Percentiles rank a stretch among this genome's conserved stretches.
Evolutionary conservation across 176 grass and related monocot species (phyloP).

Genomic region (Cenchrus fungigraminus): DNA sequence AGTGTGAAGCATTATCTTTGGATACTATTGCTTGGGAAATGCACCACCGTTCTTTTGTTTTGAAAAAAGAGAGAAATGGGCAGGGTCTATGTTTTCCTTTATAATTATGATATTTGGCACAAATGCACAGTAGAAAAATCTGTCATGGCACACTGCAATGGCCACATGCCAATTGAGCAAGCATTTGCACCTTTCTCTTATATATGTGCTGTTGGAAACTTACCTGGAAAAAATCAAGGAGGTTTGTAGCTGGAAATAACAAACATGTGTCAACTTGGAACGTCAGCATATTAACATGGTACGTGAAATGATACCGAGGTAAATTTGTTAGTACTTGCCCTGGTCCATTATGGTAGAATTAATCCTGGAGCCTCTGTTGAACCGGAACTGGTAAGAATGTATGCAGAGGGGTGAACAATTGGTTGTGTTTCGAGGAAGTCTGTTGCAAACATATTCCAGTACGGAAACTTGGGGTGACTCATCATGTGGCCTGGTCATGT

Average conservation of each 20-base stretch:
- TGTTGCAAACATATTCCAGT: slow-evolving; percentile 7
- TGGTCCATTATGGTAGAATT: slow-evolving; percentile 12
- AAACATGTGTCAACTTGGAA: slow-evolving; percentile 6
- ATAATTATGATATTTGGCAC: background rate
- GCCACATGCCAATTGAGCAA: background rate
- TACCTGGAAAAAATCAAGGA: slow-evolving; percentile 17
- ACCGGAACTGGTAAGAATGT: background rate
- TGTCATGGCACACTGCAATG: background rate
- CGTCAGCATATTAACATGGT: slow-evolving; percentile 18
- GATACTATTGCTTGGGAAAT: background rate
- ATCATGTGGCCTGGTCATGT: slow-evolving; percentile 28
- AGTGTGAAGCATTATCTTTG: background rate
- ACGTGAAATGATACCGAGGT: background rate
- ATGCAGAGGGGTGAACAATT: slow-evolving; percentile 7
- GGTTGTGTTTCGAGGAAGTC: background rate
- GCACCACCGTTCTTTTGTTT: background rate
- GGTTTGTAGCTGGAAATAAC: background rate
- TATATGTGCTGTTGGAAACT: background rate
- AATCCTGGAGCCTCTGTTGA: background rate
- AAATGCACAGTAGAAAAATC: background rate
- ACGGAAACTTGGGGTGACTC: background rate
- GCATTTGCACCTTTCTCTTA: background rate
- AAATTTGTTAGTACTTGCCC: slow-evolving; percentile 20
- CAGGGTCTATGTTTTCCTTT: background rate
- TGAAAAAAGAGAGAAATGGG: background rate